These are phyloP conservation scores for Cocos nucifera DNA, from an alignment of 176 grass and related monocot species.

Conservation along the genomic window DNA sequence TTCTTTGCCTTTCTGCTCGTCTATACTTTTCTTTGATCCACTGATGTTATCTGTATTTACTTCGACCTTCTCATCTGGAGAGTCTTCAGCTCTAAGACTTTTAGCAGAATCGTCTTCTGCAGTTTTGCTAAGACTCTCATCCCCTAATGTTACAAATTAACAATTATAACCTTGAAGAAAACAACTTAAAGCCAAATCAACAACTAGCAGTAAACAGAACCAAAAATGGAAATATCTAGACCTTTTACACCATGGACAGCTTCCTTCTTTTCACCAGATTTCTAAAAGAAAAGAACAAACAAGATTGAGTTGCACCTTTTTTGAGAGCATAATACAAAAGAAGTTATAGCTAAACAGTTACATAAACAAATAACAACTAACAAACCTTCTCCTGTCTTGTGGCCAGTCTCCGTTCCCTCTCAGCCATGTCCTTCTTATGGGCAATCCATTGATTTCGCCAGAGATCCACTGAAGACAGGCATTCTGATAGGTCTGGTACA, in stretches of 20 bases:
- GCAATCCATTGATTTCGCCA: slow-evolving; percentile 78
- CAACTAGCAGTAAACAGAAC: neutral
- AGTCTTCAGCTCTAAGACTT: slow-evolving; percentile 14
- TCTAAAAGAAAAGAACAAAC: slow-evolving; percentile 32
- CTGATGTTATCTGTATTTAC: slow-evolving; percentile 15
- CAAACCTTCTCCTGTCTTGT: slow-evolving; percentile 68
- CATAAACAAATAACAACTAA: slow-evolving; percentile 5
- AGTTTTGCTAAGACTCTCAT: slow-evolving; percentile 7
- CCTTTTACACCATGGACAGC: slow-evolving; percentile 32
- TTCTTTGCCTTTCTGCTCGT: slow-evolving; percentile 14
- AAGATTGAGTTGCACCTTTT: neutral
- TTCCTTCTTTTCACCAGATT: slow-evolving; percentile 50
- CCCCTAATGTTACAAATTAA: slow-evolving; percentile 12
- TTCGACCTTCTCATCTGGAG: slow-evolving; percentile 24
- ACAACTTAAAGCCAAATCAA: neutral
- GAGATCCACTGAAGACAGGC: slow-evolving; percentile 57
- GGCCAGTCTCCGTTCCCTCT: slow-evolving; percentile 39
- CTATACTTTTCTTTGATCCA: slow-evolving; percentile 16
- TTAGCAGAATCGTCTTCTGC: slow-evolving; percentile 16
- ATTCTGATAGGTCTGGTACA: slow-evolving; percentile 75
- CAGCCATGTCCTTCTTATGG: slow-evolving; percentile 47
- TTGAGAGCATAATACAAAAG: no score
- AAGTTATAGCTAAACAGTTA: neutral
- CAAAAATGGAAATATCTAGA: neutral
- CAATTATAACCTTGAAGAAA: neutral